phyloP scores from a whole-genome alignment of 2,329 filamentous ascomycete genomes.

The Coniella lustricola region DNA sequence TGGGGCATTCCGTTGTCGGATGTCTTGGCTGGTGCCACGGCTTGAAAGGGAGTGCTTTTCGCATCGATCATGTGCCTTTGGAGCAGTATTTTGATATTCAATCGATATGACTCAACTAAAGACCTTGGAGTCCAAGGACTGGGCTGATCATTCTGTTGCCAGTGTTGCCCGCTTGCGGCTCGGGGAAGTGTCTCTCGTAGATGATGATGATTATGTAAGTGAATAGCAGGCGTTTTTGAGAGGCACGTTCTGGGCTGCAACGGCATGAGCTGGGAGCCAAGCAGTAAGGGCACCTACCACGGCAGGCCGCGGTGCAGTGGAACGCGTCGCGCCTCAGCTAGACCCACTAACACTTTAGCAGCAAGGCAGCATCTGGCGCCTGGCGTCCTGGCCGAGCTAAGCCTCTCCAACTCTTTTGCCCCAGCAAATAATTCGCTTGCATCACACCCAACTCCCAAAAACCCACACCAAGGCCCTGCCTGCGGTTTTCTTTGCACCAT shows the following conservation, averaged over 20 bases:
- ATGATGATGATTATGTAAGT: too few relatives aligned
- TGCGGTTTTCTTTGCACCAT: conserved; percentile 3
- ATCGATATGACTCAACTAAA: too few relatives aligned
- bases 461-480: background rate
- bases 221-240: too few relatives aligned
- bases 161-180: too few relatives aligned
- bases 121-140: too few relatives aligned
- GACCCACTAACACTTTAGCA: conserved; percentile 7
- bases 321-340: background rate
- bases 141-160: too few relatives aligned
- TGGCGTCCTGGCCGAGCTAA: background rate
- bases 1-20: conserved; percentile 36
- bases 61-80: background rate
- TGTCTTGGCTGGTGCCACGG: background rate
- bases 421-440: background rate
- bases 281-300: background rate
- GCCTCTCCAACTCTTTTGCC: background rate
- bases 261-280: too few relatives aligned
- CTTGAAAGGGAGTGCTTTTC: background rate
- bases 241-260: too few relatives aligned
- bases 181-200: too few relatives aligned
- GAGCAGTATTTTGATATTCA: too few relatives aligned
- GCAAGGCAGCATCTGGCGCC: background rate
- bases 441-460: background rate
- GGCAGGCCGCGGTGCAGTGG: background rate